These are phyloP conservation scores for Magnusiomyces sp. DNA, from an alignment of 1,139 yeast species.

Conservation along the genomic window DNA sequence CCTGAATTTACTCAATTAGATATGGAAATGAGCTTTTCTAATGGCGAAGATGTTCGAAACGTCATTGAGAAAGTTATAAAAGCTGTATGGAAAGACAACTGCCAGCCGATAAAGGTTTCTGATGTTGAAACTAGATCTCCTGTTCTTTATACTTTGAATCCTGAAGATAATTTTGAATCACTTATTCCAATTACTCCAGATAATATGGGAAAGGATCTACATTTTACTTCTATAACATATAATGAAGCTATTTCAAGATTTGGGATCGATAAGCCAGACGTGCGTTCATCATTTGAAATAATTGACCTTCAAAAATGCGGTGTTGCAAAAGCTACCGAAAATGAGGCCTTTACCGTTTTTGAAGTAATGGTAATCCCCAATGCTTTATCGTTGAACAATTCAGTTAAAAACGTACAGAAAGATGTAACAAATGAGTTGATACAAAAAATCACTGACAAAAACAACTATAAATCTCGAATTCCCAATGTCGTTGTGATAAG, in stretches of 20 bases:
- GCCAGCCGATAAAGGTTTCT: too few relatives aligned
- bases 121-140: slow-evolving; percentile 10
- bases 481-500: slow-evolving; percentile 45
- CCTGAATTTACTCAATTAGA: slow-evolving; percentile 97
- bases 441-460: slow-evolving; percentile 34
- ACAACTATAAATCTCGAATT: slow-evolving; percentile 47
- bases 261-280: slow-evolving; percentile 94
- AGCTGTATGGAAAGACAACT: slow-evolving; percentile 49
- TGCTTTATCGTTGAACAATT: slow-evolving; percentile 37
- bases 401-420: slow-evolving; percentile 30
- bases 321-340: slow-evolving; percentile 24
- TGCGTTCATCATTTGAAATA: slow-evolving; percentile 49
- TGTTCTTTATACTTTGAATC: slow-evolving; percentile 3
- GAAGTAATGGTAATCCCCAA: slow-evolving; percentile 61
- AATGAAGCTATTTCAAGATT: slow-evolving; percentile 58
- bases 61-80: slow-evolving; percentile 55
- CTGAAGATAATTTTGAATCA: too few relatives aligned
- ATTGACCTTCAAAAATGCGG: slow-evolving; percentile 23
- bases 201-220: slow-evolving; percentile 5
- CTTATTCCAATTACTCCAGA: too few relatives aligned
- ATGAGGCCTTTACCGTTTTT: slow-evolving; percentile 49
- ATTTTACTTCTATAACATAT: slow-evolving; percentile 47
- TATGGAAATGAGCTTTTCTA: slow-evolving; percentile 83
- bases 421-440: slow-evolving; percentile 28
- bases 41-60: slow-evolving; percentile 53